A percentile compares a stretch with the other conserved stretches of the same genome.
Conservation (phyloP, 208 protist genomes). For the Crithidia expoeki region DNA sequence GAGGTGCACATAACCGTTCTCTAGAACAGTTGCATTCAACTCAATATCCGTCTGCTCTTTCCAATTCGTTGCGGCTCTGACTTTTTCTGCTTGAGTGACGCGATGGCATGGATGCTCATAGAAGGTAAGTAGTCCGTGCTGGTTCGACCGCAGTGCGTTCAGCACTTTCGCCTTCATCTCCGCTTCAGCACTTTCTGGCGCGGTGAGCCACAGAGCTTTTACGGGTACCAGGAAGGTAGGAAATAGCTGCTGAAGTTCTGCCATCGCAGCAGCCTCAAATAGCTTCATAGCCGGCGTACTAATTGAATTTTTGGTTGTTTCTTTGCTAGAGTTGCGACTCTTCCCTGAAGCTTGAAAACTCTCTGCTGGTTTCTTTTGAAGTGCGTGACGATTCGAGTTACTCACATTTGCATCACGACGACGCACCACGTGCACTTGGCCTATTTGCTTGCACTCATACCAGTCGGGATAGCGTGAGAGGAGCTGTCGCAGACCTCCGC, state of each 20-base stretch:
- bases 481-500: slow-evolving; percentile 16
- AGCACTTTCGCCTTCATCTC: slow-evolving; percentile 10
- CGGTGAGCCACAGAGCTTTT: slow-evolving; percentile 40
- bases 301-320: too few relatives aligned
- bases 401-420: neutral
- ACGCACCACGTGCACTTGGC: slow-evolving; percentile 22
- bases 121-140: slow-evolving; percentile 2
- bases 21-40: slow-evolving; percentile 1
- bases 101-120: slow-evolving; percentile 21
- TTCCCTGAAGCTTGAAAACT: too few relatives aligned
- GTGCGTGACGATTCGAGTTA: neutral
- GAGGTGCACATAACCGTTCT: slow-evolving; percentile 33
- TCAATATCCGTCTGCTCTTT: neutral
- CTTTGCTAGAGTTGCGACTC: too few relatives aligned
- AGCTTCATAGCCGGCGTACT: neutral
- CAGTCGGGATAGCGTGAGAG: slow-evolving; percentile 21
- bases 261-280: neutral
- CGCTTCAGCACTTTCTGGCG: slow-evolving; percentile 16
- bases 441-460: slow-evolving; percentile 36
- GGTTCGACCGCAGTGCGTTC: slow-evolving; percentile 9
- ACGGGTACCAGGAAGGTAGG: slow-evolving; percentile 68
- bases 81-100: neutral
- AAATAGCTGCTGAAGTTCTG: slow-evolving; percentile 39
- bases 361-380: neutral
- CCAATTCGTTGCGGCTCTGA: neutral